Percentiles rank a stretch among this genome's conserved stretches.
These are phyloP conservation scores for Penicillium sp. DNA, from an alignment of 2,329 filamentous ascomycete species.

Conservation along the genomic window DNA sequence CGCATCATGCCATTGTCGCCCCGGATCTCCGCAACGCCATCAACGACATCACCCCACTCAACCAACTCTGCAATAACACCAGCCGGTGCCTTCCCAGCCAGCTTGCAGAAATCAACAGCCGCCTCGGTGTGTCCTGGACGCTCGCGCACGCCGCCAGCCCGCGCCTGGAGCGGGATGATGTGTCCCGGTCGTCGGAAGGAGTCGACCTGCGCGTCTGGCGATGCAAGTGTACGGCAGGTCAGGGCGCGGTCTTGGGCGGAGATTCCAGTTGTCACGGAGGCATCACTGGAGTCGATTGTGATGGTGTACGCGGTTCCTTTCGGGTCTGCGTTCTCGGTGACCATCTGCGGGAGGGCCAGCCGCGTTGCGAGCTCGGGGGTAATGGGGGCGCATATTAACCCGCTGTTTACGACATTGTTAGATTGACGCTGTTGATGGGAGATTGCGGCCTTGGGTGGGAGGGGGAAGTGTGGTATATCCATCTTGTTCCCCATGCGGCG, in stretches of 20 bases:
- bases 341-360: constrained; percentile 86
- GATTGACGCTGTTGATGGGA: not conserved
- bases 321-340: constrained; percentile 69
- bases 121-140: constrained; percentile 89
- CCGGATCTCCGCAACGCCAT: constrained; percentile 59
- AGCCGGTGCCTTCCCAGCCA: constrained; percentile 70
- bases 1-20: constrained; percentile 81
- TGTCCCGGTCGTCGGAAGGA: constrained; percentile 81
- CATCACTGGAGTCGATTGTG: constrained; percentile 72
- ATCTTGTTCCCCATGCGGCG: not conserved
- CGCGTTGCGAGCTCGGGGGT: constrained; percentile 61
- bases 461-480: not conserved
- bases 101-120: constrained; percentile 78
- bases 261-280: constrained; percentile 79
- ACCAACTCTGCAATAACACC: constrained; percentile 90
- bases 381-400: constrained; percentile 86
- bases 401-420: constrained; percentile 45
- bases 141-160: constrained; percentile 72
- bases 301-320: constrained; percentile 91
- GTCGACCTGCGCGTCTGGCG: constrained; percentile 51
- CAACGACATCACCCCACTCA: constrained; percentile 70
- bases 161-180: constrained; percentile 76
- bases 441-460: not conserved
- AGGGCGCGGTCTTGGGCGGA: constrained; percentile 79
- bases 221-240: constrained; percentile 72